Evolutionary conservation across 306 rosid genomes (phyloP), one percentile per base, ranked within the genome.

Genomic region (Delonix regia): DNA sequence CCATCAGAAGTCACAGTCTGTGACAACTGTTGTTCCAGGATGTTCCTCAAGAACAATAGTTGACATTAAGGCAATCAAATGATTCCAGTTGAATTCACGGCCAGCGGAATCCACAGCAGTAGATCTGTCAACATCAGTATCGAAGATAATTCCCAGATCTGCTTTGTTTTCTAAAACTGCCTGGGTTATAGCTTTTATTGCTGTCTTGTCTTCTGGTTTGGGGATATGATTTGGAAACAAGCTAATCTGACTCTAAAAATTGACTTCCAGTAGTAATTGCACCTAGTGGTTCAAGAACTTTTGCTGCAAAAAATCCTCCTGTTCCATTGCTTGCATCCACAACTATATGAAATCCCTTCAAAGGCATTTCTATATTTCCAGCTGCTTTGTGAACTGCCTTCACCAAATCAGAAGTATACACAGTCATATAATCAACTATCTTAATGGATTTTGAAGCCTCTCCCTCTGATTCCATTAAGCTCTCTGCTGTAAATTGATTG

Each of bases 271-370:
- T 63, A 60, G 99, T 90, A 80, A 86, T 88, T 60, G 97, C 97
- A 66, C 99, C 99, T 39, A 94, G 87, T 64, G 99, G 99, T 84
- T 89, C 97, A 76, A 94, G 95, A 80, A 94, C 99, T 84, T 88
- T 94, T 59, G 86, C 99, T 0, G 94, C 94, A 34, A 92, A 92
- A 86, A 95, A 95, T 8, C 98, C 98, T 71, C 98, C 99, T 24
- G 98, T 97, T 79, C 98, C 99, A 76, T 95, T 95, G 79, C 99
- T 97, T 52, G 98, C 98, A 78, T 92, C 99, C 60, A 95, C 99
- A 74, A 95, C 89, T 78, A 95, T 78, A 82, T 95, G 99, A 85
- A 95, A 92, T 72, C 99, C 98, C 74, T 90, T 96, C 89, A 92
- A 75, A 41, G 99, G 99, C 83, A 84, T 95, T 83, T 92, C 99